Percentiles rank a stretch among this genome's conserved stretches.
These are phyloP conservation scores for Mycena floridula DNA, from an alignment of 768 basidiomycete genomes.

Conservation along the genomic window DNA sequence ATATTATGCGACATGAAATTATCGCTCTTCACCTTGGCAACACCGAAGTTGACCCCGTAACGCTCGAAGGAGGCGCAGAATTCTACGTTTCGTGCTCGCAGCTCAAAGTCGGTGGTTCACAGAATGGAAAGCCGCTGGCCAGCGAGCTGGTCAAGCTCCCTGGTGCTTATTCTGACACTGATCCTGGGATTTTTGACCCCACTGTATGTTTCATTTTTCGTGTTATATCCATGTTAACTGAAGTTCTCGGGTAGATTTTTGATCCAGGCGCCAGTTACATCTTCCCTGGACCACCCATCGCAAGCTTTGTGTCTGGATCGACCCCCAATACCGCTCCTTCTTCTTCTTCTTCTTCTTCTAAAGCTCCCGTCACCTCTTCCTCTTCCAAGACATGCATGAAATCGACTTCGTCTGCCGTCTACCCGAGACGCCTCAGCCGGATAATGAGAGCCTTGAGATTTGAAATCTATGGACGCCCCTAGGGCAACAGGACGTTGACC, in stretches of 20 bases:
- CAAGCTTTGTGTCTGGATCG: slow-evolving; percentile 12
- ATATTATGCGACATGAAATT: slow-evolving; percentile 6
- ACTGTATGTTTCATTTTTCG: not conserved
- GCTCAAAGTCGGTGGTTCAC: slow-evolving; percentile 30
- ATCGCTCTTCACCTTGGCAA: slow-evolving; percentile 16
- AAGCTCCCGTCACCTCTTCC: not conserved
- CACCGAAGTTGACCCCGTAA: too few relatives aligned
- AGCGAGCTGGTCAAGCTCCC: slow-evolving; percentile 36
- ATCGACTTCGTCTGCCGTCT: too few relatives aligned
- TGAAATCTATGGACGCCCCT: too few relatives aligned
- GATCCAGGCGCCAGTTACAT: slow-evolving; percentile 5
- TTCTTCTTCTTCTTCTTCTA: not conserved
- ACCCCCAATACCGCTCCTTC: not conserved
- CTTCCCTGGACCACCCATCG: slow-evolving; percentile 29
- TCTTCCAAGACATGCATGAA: not conserved
- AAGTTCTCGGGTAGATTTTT: not conserved
- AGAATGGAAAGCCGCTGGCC: slow-evolving; percentile 21
- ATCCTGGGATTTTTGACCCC: slow-evolving; percentile 44
- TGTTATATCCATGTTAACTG: not conserved
- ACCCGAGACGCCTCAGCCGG: too few relatives aligned
- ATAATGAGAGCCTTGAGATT: too few relatives aligned
- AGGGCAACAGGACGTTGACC: too few relatives aligned
- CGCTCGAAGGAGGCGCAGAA: slow-evolving; percentile 46
- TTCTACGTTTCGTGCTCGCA: slow-evolving; percentile 51
- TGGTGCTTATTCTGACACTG: slow-evolving; percentile 43